Evolutionary conservation across 75 land plant species (phyloP).

Genomic region (Ceratopteris richardii): DNA sequence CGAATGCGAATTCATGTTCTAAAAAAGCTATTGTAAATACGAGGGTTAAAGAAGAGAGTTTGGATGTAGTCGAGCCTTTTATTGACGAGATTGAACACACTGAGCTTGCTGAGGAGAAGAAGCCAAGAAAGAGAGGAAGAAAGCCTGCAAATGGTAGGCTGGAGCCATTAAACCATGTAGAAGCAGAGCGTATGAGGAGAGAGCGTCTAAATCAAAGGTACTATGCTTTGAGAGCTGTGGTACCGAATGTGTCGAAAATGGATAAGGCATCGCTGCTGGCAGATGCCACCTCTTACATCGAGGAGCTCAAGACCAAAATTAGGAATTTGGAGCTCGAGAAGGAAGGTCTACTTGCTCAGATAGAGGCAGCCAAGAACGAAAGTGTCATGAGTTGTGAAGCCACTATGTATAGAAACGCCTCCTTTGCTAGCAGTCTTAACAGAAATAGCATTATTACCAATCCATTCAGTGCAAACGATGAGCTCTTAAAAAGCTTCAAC

Average conservation of each 20-base stretch:
- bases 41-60: too few species aligned
- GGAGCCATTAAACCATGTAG: conserved; percentile 45
- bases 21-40: too few species aligned
- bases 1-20: too few species aligned
- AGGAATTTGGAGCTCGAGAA: conserved; percentile 9
- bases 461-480: not conserved
- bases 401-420: too few species aligned
- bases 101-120: conserved; percentile 24
- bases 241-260: conserved; percentile 59
- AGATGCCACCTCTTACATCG: conserved; percentile 53
- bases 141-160: conserved; percentile 34
- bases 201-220: conserved; percentile 61
- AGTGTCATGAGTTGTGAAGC: not conserved
- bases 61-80: too few species aligned
- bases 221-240: conserved; percentile 55
- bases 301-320: conserved; percentile 20
- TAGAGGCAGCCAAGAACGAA: conserved; percentile 7
- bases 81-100: too few species aligned
- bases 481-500: not conserved
- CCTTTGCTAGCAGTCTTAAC: too few species aligned
- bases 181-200: conserved; percentile 55
- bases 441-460: not conserved
- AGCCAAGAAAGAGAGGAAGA: conserved; percentile 56
- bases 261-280: conserved; percentile 50
- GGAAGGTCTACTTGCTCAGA: conserved; percentile 23